These are phyloP conservation scores for Mallotus nudiflorus DNA, from an alignment of 345 rosid genomes.

Conservation along the genomic window DNA sequence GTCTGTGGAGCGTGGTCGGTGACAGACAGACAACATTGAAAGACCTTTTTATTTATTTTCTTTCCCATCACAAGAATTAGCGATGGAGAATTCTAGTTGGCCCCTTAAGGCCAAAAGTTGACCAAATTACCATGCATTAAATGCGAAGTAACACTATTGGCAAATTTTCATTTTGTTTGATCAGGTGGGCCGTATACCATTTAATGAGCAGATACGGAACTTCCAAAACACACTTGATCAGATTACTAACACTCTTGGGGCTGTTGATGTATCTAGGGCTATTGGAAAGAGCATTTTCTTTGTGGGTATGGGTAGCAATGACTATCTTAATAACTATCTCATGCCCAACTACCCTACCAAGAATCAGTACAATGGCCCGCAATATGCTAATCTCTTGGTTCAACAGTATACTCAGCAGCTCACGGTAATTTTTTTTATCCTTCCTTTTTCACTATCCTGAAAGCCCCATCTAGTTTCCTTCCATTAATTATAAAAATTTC, in stretches of 20 bases:
- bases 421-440: slow-evolving; percentile 40
- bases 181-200: slow-evolving; percentile 92
- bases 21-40: no score
- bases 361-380: slow-evolving; percentile 66
- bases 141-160: no score
- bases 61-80: no score
- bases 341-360: slow-evolving; percentile 87
- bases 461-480: no score
- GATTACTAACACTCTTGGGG: slow-evolving; percentile 57
- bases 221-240: slow-evolving; percentile 78
- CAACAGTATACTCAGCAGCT: slow-evolving; percentile 67
- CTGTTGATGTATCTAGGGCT: slow-evolving; percentile 47
- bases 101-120: not conserved
- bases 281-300: slow-evolving; percentile 66
- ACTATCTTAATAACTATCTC: slow-evolving; percentile 89
- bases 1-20: no score
- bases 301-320: slow-evolving; percentile 97
- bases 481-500: no score
- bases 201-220: slow-evolving; percentile 74
- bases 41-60: no score
- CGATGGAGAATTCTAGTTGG: not conserved
- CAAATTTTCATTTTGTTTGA: not conserved
- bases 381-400: slow-evolving; percentile 71
- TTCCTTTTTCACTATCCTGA: no score
- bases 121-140: no score